These are phyloP conservation scores for Hapsidospora chrysogenum DNA, from an alignment of 495 filamentous ascomycete genomes.

Conservation along the genomic window DNA sequence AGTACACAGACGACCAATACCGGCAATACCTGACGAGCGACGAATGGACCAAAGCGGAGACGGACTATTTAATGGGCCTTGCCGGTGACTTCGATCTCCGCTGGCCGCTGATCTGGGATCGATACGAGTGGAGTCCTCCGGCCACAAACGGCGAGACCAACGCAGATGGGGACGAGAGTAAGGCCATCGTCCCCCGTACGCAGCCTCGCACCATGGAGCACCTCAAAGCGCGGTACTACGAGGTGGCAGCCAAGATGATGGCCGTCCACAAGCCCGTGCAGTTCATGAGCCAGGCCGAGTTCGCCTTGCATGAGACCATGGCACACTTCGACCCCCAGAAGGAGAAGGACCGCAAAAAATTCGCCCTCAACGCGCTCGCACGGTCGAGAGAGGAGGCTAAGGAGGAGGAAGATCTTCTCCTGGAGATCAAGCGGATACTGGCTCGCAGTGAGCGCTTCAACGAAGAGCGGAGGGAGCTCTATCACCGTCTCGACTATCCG, in stretches of 20 bases:
- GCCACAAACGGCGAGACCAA: slow-evolving; percentile 14
- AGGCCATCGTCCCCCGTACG: slow-evolving; percentile 27
- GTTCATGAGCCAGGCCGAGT: slow-evolving; percentile 73
- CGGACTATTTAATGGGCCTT: slow-evolving; percentile 69
- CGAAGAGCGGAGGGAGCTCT: slow-evolving; percentile 80
- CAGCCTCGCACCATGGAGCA: slow-evolving; percentile 63
- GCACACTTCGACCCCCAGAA: slow-evolving; percentile 64
- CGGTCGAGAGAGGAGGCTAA: slow-evolving; percentile 74
- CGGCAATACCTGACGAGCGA: slow-evolving; percentile 49
- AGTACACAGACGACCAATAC: slow-evolving; percentile 79
- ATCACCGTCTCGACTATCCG: slow-evolving; percentile 67
- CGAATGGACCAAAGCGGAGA: slow-evolving; percentile 83
- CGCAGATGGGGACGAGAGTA: slow-evolving; percentile 14
- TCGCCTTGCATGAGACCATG: slow-evolving; percentile 65
- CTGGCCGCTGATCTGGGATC: slow-evolving; percentile 85
- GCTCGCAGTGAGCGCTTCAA: slow-evolving; percentile 65
- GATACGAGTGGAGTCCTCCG: slow-evolving; percentile 60
- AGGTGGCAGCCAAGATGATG: slow-evolving; percentile 70
- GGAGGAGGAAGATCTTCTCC: slow-evolving; percentile 76
- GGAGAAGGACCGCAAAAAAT: slow-evolving; percentile 65
- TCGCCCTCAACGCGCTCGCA: slow-evolving; percentile 60
- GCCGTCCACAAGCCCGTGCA: slow-evolving; percentile 63
- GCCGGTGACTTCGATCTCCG: slow-evolving; percentile 64
- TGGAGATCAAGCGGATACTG: slow-evolving; percentile 81
- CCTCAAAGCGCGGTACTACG: slow-evolving; percentile 81